Evolutionary conservation across 2,329 filamentous ascomycete genomes (phyloP).

Genomic region (Pseudopithomyces chartarum): DNA sequence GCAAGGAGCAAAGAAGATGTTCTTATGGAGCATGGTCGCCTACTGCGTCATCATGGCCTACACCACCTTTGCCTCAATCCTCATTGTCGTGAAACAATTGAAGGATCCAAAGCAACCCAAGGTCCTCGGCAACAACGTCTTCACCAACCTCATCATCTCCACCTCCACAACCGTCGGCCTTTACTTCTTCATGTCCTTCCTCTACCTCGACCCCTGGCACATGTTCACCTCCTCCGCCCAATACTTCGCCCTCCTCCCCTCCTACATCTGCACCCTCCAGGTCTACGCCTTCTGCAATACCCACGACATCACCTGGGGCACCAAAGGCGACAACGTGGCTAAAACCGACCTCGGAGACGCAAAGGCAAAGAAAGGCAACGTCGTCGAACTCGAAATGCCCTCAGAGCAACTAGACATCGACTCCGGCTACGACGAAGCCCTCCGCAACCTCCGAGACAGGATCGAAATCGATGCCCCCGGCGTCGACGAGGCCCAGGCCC

Average conservation of each 20-base stretch:
- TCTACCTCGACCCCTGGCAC: conserved; percentile 98
- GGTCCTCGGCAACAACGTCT: conserved; percentile 79
- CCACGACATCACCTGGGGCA: conserved; percentile 98
- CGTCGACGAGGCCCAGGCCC: conserved; percentile 77
- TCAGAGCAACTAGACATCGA: conserved; percentile 98
- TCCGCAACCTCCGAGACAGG: conserved; percentile 92
- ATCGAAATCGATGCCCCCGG: conserved; percentile 73
- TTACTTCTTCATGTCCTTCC: conserved; percentile 94
- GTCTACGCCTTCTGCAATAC: conserved; percentile 99
- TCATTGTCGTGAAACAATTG: conserved; percentile 86
- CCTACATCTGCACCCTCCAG: conserved; percentile 95
- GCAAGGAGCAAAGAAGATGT: conserved; percentile 91
- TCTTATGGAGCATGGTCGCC: conserved; percentile 84
- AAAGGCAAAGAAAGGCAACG: conserved; percentile 71
- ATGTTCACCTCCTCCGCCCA: conserved; percentile 92
- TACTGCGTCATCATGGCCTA: conserved; percentile 95
- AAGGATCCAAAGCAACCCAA: conserved; percentile 57
- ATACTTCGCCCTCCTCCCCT: conserved; percentile 90
- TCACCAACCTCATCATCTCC: conserved; percentile 92
- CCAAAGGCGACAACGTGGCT: conserved; percentile 95
- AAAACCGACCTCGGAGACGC: conserved; percentile 91
- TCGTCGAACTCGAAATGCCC: conserved; percentile 96
- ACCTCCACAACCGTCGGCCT: conserved; percentile 87
- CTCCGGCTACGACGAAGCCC: conserved; percentile 93
- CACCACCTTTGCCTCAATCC: conserved; percentile 86